Conservation (phyloP, 1,284 basidiomycete genomes). For the Cutaneotrichosporon arboriforme region DNA sequence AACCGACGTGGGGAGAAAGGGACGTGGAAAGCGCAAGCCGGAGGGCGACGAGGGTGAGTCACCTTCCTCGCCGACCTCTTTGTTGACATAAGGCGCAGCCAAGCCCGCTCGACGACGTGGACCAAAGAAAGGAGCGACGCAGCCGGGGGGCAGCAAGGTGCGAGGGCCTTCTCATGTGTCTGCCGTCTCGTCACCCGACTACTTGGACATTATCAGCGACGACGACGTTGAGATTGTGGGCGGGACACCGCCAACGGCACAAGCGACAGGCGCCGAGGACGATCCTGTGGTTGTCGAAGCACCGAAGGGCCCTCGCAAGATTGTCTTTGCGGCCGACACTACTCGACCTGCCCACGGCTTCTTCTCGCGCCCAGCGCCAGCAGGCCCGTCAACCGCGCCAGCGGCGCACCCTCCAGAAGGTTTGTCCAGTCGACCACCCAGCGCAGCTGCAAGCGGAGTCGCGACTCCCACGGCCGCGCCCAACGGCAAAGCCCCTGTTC, state of each 20-base stretch:
- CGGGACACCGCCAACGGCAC: not conserved
- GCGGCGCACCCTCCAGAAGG: not conserved
- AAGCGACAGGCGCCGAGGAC: not conserved
- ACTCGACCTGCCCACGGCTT: constrained; percentile 31
- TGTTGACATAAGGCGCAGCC: not conserved
- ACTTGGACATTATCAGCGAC: not conserved
- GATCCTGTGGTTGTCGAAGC: constrained; percentile 4
- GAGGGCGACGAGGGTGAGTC: constrained; percentile 1
- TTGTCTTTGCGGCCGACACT: constrained; percentile 26
- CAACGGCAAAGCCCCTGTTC: constrained; percentile 8
- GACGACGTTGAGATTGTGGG: not conserved
- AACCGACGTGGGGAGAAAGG: not conserved
- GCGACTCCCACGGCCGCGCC: not conserved
- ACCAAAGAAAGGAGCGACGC: not conserved
- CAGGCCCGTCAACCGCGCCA: not conserved
- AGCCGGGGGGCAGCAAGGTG: not conserved
- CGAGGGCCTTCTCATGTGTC: not conserved
- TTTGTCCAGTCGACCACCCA: not conserved
- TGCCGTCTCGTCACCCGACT: not conserved
- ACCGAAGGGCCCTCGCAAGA: constrained; percentile 18
- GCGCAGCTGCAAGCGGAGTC: not conserved
- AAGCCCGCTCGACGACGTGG: not conserved
- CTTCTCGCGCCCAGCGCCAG: constrained; percentile 18
- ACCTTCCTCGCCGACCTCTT: not conserved
- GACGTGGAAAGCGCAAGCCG: not conserved